Percentiles rank a stretch among this genome's conserved stretches.
Conservation (phyloP, 2,329 filamentous ascomycete species). For the Colletotrichum plurivorum region DNA sequence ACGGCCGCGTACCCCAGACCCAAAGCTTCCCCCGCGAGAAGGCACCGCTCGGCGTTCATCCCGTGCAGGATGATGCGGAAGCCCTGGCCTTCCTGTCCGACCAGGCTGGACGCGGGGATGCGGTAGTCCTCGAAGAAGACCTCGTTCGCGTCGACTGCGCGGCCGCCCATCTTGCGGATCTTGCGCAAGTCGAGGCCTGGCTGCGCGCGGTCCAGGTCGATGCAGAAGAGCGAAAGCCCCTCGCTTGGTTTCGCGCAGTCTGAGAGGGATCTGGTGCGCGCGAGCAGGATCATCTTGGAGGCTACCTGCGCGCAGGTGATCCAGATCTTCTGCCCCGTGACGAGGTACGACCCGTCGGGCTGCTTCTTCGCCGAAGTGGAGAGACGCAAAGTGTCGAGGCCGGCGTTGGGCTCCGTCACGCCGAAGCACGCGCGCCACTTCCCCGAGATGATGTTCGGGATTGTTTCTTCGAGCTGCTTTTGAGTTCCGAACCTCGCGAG, state of each 20-base stretch:
- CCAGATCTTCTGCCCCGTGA: conserved; percentile 90
- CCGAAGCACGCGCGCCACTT: conserved; percentile 83
- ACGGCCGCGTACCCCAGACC: conserved; percentile 83
- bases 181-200: conserved; percentile 75
- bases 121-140: conserved; percentile 88
- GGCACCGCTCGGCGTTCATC: conserved; percentile 84
- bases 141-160: conserved; percentile 87
- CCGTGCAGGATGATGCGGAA: conserved; percentile 86
- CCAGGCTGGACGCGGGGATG: conserved; percentile 74
- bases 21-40: conserved; percentile 83
- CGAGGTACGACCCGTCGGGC: conserved; percentile 71
- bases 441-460: conserved; percentile 81
- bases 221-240: conserved; percentile 85
- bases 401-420: conserved; percentile 87
- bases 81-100: conserved; percentile 81
- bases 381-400: conserved; percentile 82
- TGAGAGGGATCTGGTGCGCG: conserved; percentile 79
- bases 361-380: conserved; percentile 72
- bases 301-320: conserved; percentile 89
- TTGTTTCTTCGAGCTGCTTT: conserved; percentile 73
- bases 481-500: conserved; percentile 80
- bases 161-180: conserved; percentile 89
- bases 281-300: conserved; percentile 85
- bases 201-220: conserved; percentile 75
- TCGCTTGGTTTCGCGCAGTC: conserved; percentile 79